These are phyloP conservation scores for Spergularia bocconei DNA, from an alignment of 148 eudicot genomes.

Conservation along the genomic window DNA sequence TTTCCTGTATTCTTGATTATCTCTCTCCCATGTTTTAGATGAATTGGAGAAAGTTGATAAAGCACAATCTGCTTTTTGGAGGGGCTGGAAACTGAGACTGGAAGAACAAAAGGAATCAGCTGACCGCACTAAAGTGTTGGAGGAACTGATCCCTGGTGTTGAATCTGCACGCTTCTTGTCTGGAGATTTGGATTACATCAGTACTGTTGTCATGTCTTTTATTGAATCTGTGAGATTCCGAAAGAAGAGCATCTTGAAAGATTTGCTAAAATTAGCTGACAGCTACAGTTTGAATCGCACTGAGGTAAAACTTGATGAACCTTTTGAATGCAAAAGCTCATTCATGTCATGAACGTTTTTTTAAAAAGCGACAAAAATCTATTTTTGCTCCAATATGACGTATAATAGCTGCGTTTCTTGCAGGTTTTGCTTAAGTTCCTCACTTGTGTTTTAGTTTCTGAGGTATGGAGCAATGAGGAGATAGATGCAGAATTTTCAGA, in stretches of 20 bases:
- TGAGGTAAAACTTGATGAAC: constrained; percentile 50
- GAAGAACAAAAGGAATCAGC: constrained; percentile 82
- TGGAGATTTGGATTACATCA: constrained; percentile 65
- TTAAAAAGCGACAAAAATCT: background rate
- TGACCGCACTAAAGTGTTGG: constrained; percentile 76
- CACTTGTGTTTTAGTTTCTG: constrained; percentile 64
- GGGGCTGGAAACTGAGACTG: constrained; percentile 86
- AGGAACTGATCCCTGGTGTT: constrained; percentile 90
- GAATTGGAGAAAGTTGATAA: constrained; percentile 63
- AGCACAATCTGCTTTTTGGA: constrained; percentile 93
- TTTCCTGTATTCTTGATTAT: constrained; percentile 5
- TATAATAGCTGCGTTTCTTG: constrained; percentile 14
- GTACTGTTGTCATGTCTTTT: constrained; percentile 55
- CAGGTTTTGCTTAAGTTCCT: constrained; percentile 78
- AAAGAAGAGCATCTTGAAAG: constrained; percentile 77
- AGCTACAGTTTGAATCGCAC: constrained; percentile 63
- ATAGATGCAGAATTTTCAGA: constrained; percentile 58
- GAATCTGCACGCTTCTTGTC: constrained; percentile 75
- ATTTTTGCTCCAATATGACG: background rate
- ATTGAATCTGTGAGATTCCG: constrained; percentile 72
- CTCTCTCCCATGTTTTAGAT: constrained; percentile 42
- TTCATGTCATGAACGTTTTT: background rate
- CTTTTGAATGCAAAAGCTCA: background rate
- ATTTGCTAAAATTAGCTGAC: constrained; percentile 55
- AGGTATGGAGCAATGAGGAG: constrained; percentile 73